These are phyloP conservation scores for Amborella trichopoda DNA, from an alignment of 164 flowering plant genomes.

Conservation along the genomic window DNA sequence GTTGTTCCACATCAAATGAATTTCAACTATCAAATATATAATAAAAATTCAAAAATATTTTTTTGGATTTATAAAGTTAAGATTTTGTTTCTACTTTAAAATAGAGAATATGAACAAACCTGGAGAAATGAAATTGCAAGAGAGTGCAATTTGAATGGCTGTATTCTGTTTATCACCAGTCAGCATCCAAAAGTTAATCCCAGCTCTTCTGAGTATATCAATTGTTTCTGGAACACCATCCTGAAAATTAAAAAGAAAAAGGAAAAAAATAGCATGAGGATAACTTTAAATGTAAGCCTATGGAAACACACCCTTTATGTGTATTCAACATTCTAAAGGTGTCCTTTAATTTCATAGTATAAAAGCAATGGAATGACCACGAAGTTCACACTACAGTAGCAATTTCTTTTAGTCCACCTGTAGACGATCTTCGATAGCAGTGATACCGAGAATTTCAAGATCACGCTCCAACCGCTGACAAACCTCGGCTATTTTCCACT, in stretches of 20 bases:
- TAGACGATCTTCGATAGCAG: constrained; percentile 94
- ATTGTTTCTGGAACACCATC: constrained; percentile 99
- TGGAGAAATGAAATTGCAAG: constrained; percentile 93
- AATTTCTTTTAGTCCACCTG: too few relatives aligned
- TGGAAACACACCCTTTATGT: background rate
- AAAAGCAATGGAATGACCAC: too few relatives aligned
- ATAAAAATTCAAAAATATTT: too few relatives aligned
- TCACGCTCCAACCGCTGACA: constrained; percentile 87
- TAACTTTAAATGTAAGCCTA: background rate
- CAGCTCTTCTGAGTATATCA: constrained; percentile 85
- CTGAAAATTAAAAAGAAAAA: constrained; percentile 22
- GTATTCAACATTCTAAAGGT: background rate
- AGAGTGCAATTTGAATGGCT: constrained; percentile 93
- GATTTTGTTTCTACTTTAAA: too few relatives aligned
- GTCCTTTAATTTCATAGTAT: too few relatives aligned
- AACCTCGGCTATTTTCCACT: constrained; percentile 96
- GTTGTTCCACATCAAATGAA: too few relatives aligned
- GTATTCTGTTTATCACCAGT: constrained; percentile 98
- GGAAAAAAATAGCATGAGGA: too few relatives aligned
- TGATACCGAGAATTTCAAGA: constrained; percentile 84
- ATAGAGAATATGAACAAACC: too few relatives aligned
- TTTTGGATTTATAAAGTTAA: too few relatives aligned
- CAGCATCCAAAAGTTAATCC: constrained; percentile 99
- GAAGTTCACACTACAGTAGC: too few relatives aligned
- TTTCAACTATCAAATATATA: too few relatives aligned